phyloP scores from a whole-genome alignment of 805 yeast species.

The Candida maris region DNA sequence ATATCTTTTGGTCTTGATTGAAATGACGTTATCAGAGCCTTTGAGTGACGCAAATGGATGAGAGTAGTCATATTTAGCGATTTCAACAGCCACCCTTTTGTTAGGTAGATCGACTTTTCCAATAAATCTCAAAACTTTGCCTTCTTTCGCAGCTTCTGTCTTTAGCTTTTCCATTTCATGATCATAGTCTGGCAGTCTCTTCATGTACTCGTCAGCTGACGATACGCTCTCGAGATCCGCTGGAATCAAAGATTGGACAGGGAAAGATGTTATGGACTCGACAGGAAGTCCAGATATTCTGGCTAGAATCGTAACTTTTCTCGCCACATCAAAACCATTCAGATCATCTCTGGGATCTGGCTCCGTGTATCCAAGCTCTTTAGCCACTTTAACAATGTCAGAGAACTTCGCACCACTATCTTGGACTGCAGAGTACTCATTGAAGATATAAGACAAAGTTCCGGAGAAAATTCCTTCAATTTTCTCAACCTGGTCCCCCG shows the following conservation, averaged over 20 bases:
- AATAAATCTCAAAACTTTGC: conserved; percentile 88
- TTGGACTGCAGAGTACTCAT: conserved; percentile 76
- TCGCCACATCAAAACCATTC: conserved; percentile 96
- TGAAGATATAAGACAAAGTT: conserved; percentile 90
- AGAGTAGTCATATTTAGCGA: conserved; percentile 78
- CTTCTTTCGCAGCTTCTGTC: conserved; percentile 74
- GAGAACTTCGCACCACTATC: conserved; percentile 71
- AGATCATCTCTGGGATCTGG: conserved; percentile 99
- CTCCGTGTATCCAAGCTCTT: conserved; percentile 91
- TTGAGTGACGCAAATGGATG: conserved; percentile 95
- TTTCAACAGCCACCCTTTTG: conserved; percentile 75
- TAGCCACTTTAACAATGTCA: conserved; percentile 85
- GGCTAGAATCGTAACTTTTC: conserved; percentile 95
- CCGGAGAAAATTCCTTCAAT: conserved; percentile 98
- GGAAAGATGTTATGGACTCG: conserved; percentile 86
- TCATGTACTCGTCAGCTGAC: conserved; percentile 75
- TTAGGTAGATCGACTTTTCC: conserved; percentile 81
- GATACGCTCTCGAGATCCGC: conserved; percentile 69
- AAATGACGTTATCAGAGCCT: conserved; percentile 94
- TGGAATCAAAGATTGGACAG: conserved; percentile 92
- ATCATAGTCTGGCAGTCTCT: conserved; percentile 79
- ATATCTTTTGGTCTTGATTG: conserved; percentile 89
- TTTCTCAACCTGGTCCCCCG: conserved; percentile 89
- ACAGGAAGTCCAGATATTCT: conserved; percentile 86
- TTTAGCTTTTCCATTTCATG: conserved; percentile 72